A percentile compares a stretch with the other conserved stretches of the same genome.
phyloP scores from a whole-genome alignment of 306 rosid genomes.

The Cucurbita ficifolia region DNA sequence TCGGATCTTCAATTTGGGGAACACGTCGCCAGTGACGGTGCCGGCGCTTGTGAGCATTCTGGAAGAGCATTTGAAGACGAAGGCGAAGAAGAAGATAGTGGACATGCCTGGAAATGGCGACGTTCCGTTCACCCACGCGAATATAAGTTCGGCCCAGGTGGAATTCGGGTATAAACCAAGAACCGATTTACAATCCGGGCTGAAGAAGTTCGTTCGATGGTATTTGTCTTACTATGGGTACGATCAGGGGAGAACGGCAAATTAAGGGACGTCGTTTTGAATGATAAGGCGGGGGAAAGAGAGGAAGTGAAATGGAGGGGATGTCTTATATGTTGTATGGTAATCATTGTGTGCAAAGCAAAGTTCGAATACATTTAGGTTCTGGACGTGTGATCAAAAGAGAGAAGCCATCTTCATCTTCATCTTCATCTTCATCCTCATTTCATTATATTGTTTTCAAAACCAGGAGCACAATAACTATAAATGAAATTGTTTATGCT shows the following conservation, averaged over 20 bases:
- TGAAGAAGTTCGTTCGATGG: conserved; percentile 84
- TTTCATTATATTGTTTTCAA: background rate
- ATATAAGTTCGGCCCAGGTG: conserved; percentile 45
- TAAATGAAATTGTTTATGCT: too few species aligned
- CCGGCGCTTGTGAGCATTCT: conserved; percentile 58
- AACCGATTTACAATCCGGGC: conserved; percentile 80
- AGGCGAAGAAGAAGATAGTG: conserved; percentile 62
- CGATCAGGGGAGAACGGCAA: background rate
- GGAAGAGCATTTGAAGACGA: conserved; percentile 60
- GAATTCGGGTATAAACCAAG: conserved; percentile 76
- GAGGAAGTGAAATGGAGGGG: background rate
- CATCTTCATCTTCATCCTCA: background rate
- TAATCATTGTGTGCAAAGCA: background rate
- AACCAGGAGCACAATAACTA: too few species aligned
- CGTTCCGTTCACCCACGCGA: conserved; percentile 86
- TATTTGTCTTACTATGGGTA: conserved; percentile 77
- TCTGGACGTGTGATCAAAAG: background rate
- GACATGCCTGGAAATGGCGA: conserved; percentile 98
- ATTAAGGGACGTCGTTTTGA: background rate
- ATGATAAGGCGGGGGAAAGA: background rate
- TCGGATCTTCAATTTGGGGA: conserved; percentile 67
- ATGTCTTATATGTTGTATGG: background rate
- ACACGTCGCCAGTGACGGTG: conserved; percentile 79
- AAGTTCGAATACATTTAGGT: background rate
- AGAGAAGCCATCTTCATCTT: background rate